phyloP scores from a whole-genome alignment of 129 eudicot genomes.

The Helianthus tuberosus region DNA sequence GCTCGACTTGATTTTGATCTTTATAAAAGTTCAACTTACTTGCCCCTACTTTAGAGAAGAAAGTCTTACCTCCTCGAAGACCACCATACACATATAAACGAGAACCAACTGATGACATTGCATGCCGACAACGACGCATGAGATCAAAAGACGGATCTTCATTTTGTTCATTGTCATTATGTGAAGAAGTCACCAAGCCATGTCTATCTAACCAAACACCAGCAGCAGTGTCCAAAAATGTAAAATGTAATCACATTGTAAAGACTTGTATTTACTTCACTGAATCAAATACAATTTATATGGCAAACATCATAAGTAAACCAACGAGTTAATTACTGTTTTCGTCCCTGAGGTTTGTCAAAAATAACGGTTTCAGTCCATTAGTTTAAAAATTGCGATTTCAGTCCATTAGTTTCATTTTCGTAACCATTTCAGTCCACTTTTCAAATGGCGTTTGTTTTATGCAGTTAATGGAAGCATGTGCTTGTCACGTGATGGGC shows the following conservation, averaged over 20 bases:
- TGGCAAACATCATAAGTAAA: conserved; percentile 8
- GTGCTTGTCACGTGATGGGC: too few relatives aligned
- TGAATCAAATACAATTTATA: not conserved
- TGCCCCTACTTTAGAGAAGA: not conserved
- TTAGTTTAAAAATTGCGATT: too few relatives aligned
- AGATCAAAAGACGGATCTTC: conserved; percentile 80
- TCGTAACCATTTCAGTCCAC: too few relatives aligned
- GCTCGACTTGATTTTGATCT: not conserved
- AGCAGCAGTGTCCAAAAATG: conserved; percentile 98
- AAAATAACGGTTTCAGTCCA: too few relatives aligned
- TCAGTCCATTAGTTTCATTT: too few relatives aligned
- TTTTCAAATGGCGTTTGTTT: too few relatives aligned
- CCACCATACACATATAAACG: conserved; percentile 87
- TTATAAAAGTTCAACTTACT: not conserved
- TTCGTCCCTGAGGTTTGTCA: too few relatives aligned
- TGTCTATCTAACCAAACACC: conserved; percentile 94
- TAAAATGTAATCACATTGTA: conserved; percentile 20
- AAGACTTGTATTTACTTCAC: conserved; percentile 14
- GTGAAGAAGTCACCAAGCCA: conserved; percentile 86
- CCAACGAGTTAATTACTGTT: too few relatives aligned
- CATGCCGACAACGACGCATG: conserved; percentile 92
- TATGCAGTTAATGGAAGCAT: too few relatives aligned
- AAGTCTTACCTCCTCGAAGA: conserved; percentile 82
- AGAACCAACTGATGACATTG: conserved; percentile 88
- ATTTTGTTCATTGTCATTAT: conserved; percentile 46